Evolutionary conservation across 225 moss, liverwort and hornwort species (phyloP).

Genomic region (Polytrichum commune): DNA sequence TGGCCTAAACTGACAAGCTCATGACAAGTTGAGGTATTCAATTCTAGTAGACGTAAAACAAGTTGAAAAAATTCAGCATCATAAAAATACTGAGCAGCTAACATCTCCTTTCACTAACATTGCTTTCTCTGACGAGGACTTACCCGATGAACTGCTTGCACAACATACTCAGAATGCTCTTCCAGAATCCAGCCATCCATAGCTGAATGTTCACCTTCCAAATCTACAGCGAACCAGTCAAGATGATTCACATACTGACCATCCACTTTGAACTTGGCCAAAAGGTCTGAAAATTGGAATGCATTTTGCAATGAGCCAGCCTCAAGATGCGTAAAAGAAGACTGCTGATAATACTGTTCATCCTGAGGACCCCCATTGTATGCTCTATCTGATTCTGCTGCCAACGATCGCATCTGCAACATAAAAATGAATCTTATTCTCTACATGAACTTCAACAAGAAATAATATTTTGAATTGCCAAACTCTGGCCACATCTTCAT

Average conservation of each 20-base stretch:
- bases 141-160: constrained; percentile 93
- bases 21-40: too few relatives aligned
- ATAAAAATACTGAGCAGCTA: too few relatives aligned
- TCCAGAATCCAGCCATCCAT: constrained; percentile 99
- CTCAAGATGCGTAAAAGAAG: constrained; percentile 74
- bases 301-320: constrained; percentile 54
- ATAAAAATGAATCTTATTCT: not conserved
- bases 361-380: constrained; percentile 95
- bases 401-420: constrained; percentile 84
- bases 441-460: not conserved
- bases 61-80: too few relatives aligned
- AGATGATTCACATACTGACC: constrained; percentile 90
- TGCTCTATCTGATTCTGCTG: constrained; percentile 97
- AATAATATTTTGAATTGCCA: not conserved
- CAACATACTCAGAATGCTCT: constrained; percentile 97
- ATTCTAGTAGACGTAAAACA: too few relatives aligned
- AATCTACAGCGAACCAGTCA: constrained; percentile 98
- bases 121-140: not conserved
- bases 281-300: constrained; percentile 41
- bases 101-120: too few relatives aligned
- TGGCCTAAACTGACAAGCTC: too few relatives aligned
- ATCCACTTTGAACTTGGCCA: constrained; percentile 34
- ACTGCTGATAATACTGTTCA: constrained; percentile 81
- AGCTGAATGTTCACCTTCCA: constrained; percentile 99
- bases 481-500: not conserved